phyloP scores from a whole-genome alignment of 805 yeast species.

The Komagataella phaffii region DNA sequence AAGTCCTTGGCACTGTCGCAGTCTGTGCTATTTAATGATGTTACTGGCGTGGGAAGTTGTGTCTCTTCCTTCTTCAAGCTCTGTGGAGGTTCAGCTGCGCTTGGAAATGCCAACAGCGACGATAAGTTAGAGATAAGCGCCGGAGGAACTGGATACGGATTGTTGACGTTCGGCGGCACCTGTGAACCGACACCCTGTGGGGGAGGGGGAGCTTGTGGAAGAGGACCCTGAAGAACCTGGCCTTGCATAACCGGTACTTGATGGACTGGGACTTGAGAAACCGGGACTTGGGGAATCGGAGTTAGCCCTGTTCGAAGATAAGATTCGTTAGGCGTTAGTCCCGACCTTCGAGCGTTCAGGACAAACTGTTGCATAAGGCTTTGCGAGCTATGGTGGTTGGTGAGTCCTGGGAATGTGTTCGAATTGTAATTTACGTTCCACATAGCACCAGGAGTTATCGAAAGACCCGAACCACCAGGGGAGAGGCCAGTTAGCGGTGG shows the following conservation, averaged over 20 bases:
- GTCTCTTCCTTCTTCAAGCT: neutral
- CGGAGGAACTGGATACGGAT: neutral
- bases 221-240: neutral
- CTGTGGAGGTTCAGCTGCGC: neutral
- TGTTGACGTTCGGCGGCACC: neutral
- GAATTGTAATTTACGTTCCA: neutral
- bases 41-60: neutral
- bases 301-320: conserved; percentile 59
- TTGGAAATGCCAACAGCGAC: neutral
- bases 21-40: neutral
- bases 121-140: neutral
- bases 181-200: neutral
- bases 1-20: conserved; percentile 11
- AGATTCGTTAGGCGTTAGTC: conserved; percentile 68
- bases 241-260: neutral
- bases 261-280: conserved; percentile 9
- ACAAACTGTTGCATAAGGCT: conserved; percentile 1
- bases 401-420: neutral
- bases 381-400: neutral
- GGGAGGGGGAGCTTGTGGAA: neutral
- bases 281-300: conserved; percentile 27
- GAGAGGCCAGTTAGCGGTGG: conserved; percentile 35
- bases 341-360: conserved; percentile 28
- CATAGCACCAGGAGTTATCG: conserved; percentile 36
- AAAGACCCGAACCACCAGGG: conserved; percentile 29